phyloP scores from a whole-genome alignment of 169 alveolate genomes.

The Plasmodium ovale region DNA sequence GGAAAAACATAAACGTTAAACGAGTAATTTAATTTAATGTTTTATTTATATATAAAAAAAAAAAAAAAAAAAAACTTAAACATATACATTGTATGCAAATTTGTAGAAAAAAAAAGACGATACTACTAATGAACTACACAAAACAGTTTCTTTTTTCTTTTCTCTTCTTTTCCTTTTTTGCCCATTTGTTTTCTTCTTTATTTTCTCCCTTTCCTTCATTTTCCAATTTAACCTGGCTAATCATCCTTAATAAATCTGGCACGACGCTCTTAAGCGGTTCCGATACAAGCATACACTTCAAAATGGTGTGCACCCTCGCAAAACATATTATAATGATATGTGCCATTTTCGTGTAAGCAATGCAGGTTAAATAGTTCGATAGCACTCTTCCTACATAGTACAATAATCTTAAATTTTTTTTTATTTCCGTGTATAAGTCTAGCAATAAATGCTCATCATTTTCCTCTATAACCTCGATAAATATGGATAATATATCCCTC shows the following conservation, averaged over 20 bases:
- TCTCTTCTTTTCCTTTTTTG: neutral
- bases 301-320: conserved; percentile 44
- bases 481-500: conserved; percentile 18
- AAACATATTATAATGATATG: conserved; percentile 36
- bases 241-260: conserved; percentile 23
- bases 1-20: neutral
- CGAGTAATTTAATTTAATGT: neutral
- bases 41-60: too few species aligned
- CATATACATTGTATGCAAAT: neutral
- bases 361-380: conserved; percentile 69
- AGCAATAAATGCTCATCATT: conserved; percentile 49
- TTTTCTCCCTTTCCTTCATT: too few species aligned
- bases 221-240: neutral
- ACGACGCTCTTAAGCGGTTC: conserved; percentile 55
- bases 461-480: conserved; percentile 22
- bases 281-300: conserved; percentile 39
- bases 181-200: neutral
- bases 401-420: conserved; percentile 26
- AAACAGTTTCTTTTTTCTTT: neutral
- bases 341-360: conserved; percentile 51
- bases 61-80: too few species aligned
- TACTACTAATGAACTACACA: neutral
- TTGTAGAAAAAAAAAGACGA: neutral
- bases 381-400: conserved; percentile 69
- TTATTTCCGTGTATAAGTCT: conserved; percentile 56